Percentiles rank a stretch among this genome's conserved stretches.
Conservation (phyloP, 2,329 filamentous ascomycete genomes). For the Penicillium sp. region DNA sequence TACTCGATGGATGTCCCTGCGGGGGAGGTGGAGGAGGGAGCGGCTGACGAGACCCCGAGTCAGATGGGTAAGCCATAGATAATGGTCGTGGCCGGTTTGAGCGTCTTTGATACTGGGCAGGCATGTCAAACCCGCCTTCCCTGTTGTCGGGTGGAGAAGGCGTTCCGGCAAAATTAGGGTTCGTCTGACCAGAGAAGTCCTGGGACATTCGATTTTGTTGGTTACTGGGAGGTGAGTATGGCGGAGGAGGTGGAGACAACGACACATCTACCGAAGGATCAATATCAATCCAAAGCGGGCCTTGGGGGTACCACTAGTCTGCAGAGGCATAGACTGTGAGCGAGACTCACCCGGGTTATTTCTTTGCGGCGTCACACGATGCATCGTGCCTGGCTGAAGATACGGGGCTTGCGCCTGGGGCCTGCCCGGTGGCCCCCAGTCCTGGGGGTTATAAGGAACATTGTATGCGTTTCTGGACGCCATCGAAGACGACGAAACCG, state of each 20-base stretch:
- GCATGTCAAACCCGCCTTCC: conserved; percentile 17
- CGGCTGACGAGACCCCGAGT: conserved; percentile 28
- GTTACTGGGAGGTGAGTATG: conserved; percentile 38
- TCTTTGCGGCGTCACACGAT: conserved; percentile 26
- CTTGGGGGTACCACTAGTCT: not conserved
- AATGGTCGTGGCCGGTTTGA: conserved; percentile 31
- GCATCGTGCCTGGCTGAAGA: conserved; percentile 27
- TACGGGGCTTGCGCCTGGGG: conserved; percentile 27
- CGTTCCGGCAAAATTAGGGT: conserved; percentile 14
- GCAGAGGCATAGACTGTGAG: not conserved
- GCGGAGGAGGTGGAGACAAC: conserved; percentile 36
- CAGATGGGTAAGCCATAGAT: conserved; percentile 29
- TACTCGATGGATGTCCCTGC: conserved; percentile 25
- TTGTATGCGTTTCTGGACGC: conserved; percentile 43
- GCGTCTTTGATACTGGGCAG: conserved; percentile 24
- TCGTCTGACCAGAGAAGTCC: conserved; percentile 11
- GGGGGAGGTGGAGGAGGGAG: conserved; percentile 38
- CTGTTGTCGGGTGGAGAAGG: conserved; percentile 16
- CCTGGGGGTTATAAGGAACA: conserved; percentile 48
- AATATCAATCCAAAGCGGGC: conserved; percentile 5
- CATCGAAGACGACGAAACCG: conserved; percentile 42
- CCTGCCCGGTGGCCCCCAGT: conserved; percentile 45
- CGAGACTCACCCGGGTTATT: conserved; percentile 32
- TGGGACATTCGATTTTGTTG: conserved; percentile 17
- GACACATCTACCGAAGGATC: conserved; percentile 21